Conservation (phyloP, 257 asterid species). For the Nicotiana tomentosiformis region DNA sequence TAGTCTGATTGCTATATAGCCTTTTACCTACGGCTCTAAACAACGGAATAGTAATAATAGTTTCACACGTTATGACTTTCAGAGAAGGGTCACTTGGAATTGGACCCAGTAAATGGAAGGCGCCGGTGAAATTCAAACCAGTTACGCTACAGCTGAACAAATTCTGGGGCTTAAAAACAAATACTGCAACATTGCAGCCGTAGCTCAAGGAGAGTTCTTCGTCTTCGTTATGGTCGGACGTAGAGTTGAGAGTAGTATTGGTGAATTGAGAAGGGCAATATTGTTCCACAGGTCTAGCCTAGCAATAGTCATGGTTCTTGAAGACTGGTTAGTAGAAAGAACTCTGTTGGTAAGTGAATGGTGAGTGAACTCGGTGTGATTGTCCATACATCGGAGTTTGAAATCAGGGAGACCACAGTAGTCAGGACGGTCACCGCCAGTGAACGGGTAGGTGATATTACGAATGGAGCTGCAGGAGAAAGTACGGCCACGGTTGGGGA, state of each 20-base stretch:
- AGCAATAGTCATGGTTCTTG: constrained; percentile 28
- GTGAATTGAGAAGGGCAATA: constrained; percentile 33
- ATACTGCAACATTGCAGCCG: constrained; percentile 39
- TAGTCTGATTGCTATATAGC: constrained; percentile 22
- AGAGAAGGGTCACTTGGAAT: constrained; percentile 43
- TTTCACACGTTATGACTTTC: constrained; percentile 22
- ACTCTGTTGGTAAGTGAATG: constrained; percentile 39
- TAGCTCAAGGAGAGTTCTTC: constrained; percentile 29
- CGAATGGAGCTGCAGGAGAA: constrained; percentile 47
- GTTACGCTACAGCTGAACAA: constrained; percentile 29
- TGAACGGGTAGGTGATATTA: constrained; percentile 49
- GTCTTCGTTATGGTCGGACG: constrained; percentile 4
- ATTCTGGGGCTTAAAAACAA: constrained; percentile 23
- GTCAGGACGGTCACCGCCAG: constrained; percentile 51
- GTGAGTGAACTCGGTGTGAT: constrained; percentile 31
- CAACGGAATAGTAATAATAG: constrained; percentile 31
- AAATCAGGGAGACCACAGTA: constrained; percentile 55
- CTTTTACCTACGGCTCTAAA: constrained; percentile 19
- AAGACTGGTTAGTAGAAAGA: constrained; percentile 29
- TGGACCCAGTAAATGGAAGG: constrained; percentile 41
- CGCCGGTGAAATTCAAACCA: constrained; percentile 18
- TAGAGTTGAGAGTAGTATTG: not conserved
- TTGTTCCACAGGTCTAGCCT: constrained; percentile 41
- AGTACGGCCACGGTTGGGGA: constrained; percentile 34
- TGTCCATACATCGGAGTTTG: constrained; percentile 38